These are phyloP conservation scores for Euphorbia celastroides DNA, from an alignment of 441 rosid species.

Conservation along the genomic window DNA sequence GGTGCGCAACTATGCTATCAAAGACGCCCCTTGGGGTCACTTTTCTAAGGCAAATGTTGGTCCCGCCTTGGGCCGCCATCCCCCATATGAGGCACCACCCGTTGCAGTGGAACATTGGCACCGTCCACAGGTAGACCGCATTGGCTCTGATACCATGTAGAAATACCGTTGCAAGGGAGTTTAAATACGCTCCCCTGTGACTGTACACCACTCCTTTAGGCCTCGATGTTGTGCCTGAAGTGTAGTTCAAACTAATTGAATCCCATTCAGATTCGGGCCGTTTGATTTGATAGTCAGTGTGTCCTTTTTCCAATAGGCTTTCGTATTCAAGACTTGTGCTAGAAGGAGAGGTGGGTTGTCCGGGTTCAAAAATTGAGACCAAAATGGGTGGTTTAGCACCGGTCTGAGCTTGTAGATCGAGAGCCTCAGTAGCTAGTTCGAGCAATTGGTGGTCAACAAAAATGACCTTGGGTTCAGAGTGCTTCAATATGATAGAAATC, in stretches of 20 bases:
- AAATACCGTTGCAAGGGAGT: constrained; percentile 45
- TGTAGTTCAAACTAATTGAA: constrained; percentile 61
- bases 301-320: constrained; percentile 36
- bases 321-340: constrained; percentile 38
- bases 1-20: constrained; percentile 33
- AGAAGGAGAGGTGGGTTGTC: constrained; percentile 9
- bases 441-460: constrained; percentile 68
- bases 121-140: constrained; percentile 58
- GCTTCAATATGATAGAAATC: constrained; percentile 52
- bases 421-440: constrained; percentile 44
- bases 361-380: constrained; percentile 36
- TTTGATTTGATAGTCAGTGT: constrained; percentile 31
- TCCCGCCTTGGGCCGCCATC: constrained; percentile 59
- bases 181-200: constrained; percentile 73
- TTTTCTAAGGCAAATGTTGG: constrained; percentile 51
- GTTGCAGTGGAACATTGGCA: constrained; percentile 82
- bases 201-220: constrained; percentile 72
- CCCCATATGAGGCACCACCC: constrained; percentile 78
- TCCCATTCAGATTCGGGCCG: constrained; percentile 56
- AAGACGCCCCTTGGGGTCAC: constrained; percentile 51
- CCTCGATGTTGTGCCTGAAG: constrained; percentile 73
- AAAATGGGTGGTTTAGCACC: constrained; percentile 31
- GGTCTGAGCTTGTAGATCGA: constrained; percentile 38
- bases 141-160: constrained; percentile 44
- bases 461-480: constrained; percentile 59